Evolutionary conservation across 768 basidiomycete species (phyloP), one percentile per base, ranked within the genome.

Genomic region (Leucocoprinus leucothites): DNA sequence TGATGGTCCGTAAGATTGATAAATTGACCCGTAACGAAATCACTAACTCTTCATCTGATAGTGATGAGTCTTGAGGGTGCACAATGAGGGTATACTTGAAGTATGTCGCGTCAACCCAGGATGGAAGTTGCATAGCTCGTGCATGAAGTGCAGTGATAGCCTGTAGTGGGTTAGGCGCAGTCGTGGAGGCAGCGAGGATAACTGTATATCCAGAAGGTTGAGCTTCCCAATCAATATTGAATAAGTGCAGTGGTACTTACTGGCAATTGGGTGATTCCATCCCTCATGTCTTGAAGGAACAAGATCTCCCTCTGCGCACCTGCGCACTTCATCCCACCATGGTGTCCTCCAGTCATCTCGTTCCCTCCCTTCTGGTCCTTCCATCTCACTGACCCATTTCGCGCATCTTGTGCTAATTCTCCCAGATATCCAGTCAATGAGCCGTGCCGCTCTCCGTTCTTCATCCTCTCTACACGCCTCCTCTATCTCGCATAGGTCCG

Each of bases 271-370:
- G 70, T 94, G 91, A 63, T 92, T 94, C 91, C 91, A 94, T 45
- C 82, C 87, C 64, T 94, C 91, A 1, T 71, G 65, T 64, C 77
- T 85, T 31, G 81, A 82, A 9, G 91, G 91, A 9, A 86, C 74
- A 67, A 82, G 76, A 63, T 93, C 89, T 0, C 88, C 89, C 65
- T 93, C 87, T 1, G 80, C 77, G 67, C 91, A 94, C 9, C 82
- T 77, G 61, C 79, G 76, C 36, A 94, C 76, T 65, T 94, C 91
- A 59, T 91, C 87, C 91, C 91, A 94, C 91, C 91, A 94, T 1
- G 90, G 91, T 9, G 88, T 83, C 48, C 80, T 73, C 42, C 71
- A 52, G 1, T 62, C 46, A 40, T 79, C 71, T 35, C 67, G 71
- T 43, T 77, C 74, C 9, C 71, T 74, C 44, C 56, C 56, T 1